phyloP scores from a whole-genome alignment of 1,139 yeast genomes.

The Blastobotrys petasosporus region DNA sequence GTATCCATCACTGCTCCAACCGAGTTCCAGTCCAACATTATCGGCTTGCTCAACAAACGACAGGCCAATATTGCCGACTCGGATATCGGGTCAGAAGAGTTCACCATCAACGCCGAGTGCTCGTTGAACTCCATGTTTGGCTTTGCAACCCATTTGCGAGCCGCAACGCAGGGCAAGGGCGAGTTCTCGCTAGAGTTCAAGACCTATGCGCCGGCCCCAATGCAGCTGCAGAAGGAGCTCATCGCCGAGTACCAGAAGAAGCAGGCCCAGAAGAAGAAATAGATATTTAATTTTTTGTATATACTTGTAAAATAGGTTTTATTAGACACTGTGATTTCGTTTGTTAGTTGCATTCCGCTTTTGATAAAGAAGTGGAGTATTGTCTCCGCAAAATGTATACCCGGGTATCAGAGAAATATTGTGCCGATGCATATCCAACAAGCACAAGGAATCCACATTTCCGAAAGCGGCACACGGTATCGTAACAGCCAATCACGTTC shows the following conservation, averaged over 20 bases:
- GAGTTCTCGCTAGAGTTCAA: conserved; percentile 94
- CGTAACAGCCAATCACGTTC: no score
- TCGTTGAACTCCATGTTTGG: conserved; percentile 95
- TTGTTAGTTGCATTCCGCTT: neutral
- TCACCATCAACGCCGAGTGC: conserved; percentile 89
- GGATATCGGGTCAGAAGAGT: conserved; percentile 90
- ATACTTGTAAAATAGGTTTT: conserved; percentile 6
- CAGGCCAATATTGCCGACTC: conserved; percentile 93
- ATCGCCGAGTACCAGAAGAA: conserved; percentile 75
- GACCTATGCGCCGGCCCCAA: conserved; percentile 85
- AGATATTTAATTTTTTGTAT: conserved; percentile 3
- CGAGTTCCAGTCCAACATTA: conserved; percentile 92
- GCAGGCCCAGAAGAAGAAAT: conserved; percentile 32
- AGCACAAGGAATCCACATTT: no score
- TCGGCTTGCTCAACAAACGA: conserved; percentile 84
- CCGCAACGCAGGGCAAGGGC: conserved; percentile 98
- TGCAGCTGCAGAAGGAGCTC: conserved; percentile 85
- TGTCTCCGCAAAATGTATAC: no score
- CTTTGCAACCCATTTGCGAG: conserved; percentile 90
- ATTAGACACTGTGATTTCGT: neutral
- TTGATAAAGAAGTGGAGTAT: neutral
- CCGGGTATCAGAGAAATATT: no score
- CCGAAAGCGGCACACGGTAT: no score
- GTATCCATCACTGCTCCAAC: conserved; percentile 90
- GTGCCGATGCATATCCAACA: no score